A percentile compares a stretch with the other conserved stretches of the same genome.
phyloP scores from a whole-genome alignment of 805 yeast genomes.

The Starmerella vitae region DNA sequence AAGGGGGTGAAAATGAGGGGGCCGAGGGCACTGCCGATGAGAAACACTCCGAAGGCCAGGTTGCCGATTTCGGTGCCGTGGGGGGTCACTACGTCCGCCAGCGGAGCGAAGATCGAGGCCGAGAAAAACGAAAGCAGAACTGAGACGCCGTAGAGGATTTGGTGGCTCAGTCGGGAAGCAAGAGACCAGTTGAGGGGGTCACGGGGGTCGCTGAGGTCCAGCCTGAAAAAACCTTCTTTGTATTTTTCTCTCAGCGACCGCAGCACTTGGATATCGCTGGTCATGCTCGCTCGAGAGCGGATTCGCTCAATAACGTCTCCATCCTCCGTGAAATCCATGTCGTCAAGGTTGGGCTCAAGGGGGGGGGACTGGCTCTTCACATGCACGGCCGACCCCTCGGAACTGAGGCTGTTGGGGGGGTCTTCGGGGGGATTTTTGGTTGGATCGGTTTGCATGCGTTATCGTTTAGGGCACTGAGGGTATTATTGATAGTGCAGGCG shows the following conservation, averaged over 20 bases:
- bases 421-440: no score
- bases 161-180: slow-evolving; percentile 30
- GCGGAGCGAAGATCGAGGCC: slow-evolving; percentile 45
- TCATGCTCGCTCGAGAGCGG: slow-evolving; percentile 10
- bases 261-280: slow-evolving; percentile 1
- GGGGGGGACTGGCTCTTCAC: no score
- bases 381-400: no score
- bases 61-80: slow-evolving; percentile 56
- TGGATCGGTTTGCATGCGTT: no score
- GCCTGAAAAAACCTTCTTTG: slow-evolving; percentile 10
- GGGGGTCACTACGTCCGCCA: slow-evolving; percentile 37
- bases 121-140: slow-evolving; percentile 43
- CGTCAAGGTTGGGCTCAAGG: background rate
- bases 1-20: slow-evolving; percentile 83
- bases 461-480: no score
- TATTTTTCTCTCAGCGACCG: slow-evolving; percentile 6
- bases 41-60: slow-evolving; percentile 65
- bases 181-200: slow-evolving; percentile 43
- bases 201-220: slow-evolving; percentile 10
- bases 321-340: slow-evolving; percentile 7
- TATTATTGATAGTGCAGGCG: no score
- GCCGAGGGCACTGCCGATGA: slow-evolving; percentile 83
- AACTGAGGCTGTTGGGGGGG: no score
- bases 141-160: slow-evolving; percentile 33
- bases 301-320: slow-evolving; percentile 11